Evolutionary conservation across 176 grass and related monocot genomes (phyloP).

Genomic region (Cenchrus fungigraminus): DNA sequence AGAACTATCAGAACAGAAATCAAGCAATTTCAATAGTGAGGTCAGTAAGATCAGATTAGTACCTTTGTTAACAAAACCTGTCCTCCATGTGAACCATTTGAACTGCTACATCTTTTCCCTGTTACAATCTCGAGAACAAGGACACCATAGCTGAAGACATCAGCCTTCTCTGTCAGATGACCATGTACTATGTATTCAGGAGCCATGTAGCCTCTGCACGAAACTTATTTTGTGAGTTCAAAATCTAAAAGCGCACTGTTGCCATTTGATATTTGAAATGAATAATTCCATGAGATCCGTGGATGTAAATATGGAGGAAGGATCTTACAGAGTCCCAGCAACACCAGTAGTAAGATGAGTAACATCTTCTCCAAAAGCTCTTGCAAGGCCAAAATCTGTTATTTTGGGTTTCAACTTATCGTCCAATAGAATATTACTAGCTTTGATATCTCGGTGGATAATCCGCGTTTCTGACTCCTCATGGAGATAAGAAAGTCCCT

Average conservation of each 20-base stretch:
- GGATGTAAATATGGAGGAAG: background rate
- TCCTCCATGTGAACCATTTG: constrained; percentile 57
- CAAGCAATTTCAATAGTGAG: background rate
- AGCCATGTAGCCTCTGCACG: constrained; percentile 88
- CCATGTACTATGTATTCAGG: constrained; percentile 86
- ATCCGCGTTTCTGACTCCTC: constrained; percentile 83
- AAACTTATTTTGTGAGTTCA: constrained; percentile 41
- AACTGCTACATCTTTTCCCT: constrained; percentile 68
- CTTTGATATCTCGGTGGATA: constrained; percentile 90
- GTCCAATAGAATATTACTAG: constrained; percentile 90
- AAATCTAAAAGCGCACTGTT: background rate
- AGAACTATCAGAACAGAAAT: background rate
- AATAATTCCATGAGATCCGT: background rate
- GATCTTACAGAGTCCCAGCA: constrained; percentile 81
- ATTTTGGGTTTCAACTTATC: constrained; percentile 86
- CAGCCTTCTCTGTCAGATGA: constrained; percentile 81
- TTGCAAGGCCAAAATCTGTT: constrained; percentile 90
- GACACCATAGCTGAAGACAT: constrained; percentile 83
- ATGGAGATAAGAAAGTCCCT: constrained; percentile 87
- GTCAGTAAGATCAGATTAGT: constrained; percentile 28
- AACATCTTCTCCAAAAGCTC: constrained; percentile 64
- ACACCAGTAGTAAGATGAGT: constrained; percentile 88
- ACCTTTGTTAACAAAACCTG: constrained; percentile 71
- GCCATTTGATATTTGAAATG: background rate
- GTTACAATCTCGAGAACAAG: constrained; percentile 77